Base-by-base conservation (phyloP, 225 moss, liverwort and hornwort species). In the Neckera pumila region DNA sequence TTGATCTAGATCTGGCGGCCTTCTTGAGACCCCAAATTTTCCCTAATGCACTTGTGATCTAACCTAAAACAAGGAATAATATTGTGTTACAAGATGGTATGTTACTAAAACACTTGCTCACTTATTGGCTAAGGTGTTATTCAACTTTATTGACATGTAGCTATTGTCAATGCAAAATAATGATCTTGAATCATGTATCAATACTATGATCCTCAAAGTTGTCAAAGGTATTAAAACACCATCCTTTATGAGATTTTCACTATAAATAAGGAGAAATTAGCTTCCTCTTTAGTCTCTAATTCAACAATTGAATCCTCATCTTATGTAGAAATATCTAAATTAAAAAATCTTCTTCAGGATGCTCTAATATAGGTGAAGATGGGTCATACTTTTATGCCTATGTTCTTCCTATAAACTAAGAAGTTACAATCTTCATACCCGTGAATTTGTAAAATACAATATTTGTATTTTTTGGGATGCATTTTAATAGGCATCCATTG, bases 381-480 rank as follows among this genome's bases (percentile, higher is more conserved):
- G 1, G 8, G 2, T 34, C 11, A 36, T 66, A 36, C 11, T 66
- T 20, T 20, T 36, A 36, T 4, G 2, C 17, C 0, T 9, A 7
- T 63, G 5, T 63, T 8, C 63, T 15, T 17, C 17, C 5, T 1
- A 16, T 63, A 1, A 31, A 4, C 31, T 17, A 31, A 16, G 2
- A 19, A 66, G 6, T 20, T 3, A 20, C 19, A 19, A 20, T 31
- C 31, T 6, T 66, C 6, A 20, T 19, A 6, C 1, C 6, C 1
- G 0, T 34, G 2, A 36, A 6, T 2, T 18, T 36, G 4, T 0
- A 63, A 4, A 63, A 36, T 11, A 36, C 0, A 0, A 63, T 8
- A 16, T 26, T 59, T 2, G 10, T 5, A 0, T 58, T 3, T 58
- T 2, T 58, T 23, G 4, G 22, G 23, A 25, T 5, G 11, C 58